These are phyloP conservation scores for Salvia splendens DNA, from an alignment of 257 asterid species.

Conservation along the genomic window DNA sequence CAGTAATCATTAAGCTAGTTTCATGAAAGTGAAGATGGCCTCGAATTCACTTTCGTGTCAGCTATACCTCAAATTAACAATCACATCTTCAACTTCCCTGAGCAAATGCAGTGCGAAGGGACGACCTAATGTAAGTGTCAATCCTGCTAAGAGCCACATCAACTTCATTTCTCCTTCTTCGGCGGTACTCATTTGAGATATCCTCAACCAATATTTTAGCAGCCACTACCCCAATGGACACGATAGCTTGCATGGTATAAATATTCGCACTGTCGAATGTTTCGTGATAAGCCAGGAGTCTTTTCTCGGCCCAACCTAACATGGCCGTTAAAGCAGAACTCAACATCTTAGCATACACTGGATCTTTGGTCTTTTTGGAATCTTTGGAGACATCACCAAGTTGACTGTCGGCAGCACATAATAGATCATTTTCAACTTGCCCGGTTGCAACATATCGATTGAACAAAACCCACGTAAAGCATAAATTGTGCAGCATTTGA, in stretches of 20 bases:
- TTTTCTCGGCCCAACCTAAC: conserved; percentile 98
- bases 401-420: conserved; percentile 79
- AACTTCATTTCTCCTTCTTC: conserved; percentile 85
- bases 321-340: conserved; percentile 87
- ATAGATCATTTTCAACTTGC: conserved; percentile 73
- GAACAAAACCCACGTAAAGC: conserved; percentile 92
- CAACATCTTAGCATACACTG: conserved; percentile 69
- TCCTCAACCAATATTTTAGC: conserved; percentile 94
- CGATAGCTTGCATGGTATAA: conserved; percentile 83
- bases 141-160: conserved; percentile 91
- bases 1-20: background rate
- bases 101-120: conserved; percentile 98
- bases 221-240: conserved; percentile 81
- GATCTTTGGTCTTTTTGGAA: conserved; percentile 77
- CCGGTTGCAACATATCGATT: conserved; percentile 87
- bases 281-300: conserved; percentile 96
- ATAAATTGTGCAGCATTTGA: conserved; percentile 86
- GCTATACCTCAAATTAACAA: conserved; percentile 22
- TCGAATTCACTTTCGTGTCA: conserved; percentile 20
- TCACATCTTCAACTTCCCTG: conserved; percentile 70
- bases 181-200: conserved; percentile 90
- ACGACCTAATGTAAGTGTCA: conserved; percentile 92
- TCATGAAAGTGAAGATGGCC: background rate
- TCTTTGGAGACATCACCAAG: conserved; percentile 92
- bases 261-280: conserved; percentile 74